Conservation (phyloP, 2,329 filamentous ascomycete genomes). For the Trichoderma sp. region DNA sequence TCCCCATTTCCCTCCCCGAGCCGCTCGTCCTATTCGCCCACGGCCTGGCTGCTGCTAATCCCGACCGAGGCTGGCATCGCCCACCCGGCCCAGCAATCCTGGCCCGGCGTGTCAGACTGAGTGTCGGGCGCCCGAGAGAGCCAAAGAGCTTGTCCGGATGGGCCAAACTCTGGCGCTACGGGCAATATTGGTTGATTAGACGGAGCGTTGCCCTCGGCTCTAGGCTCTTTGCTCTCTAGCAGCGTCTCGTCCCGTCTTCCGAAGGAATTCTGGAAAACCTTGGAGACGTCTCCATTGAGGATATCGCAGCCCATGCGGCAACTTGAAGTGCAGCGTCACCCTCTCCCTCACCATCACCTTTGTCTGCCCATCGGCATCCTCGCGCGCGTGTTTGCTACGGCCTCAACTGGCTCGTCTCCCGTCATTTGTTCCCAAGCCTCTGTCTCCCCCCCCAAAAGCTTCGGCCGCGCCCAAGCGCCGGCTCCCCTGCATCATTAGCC, state of each 20-base stretch:
- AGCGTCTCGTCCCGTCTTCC: conserved; percentile 11
- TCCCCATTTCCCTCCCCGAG: neutral
- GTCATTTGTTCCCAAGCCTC: neutral
- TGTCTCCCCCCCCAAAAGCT: neutral
- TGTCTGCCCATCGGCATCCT: too few species aligned
- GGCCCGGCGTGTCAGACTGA: conserved; percentile 18
- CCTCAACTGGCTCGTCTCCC: neutral
- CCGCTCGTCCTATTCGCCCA: neutral
- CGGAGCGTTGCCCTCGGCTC: neutral
- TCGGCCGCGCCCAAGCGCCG: neutral
- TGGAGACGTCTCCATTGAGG: too few species aligned
- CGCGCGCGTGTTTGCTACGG: neutral
- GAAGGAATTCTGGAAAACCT: neutral
- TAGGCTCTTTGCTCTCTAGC: neutral
- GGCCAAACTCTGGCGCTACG: neutral
- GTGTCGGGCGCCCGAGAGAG: conserved; percentile 10
- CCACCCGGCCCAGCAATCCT: neutral
- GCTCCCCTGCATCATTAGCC: conserved; percentile 23
- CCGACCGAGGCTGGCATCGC: neutral
- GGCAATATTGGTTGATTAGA: neutral
- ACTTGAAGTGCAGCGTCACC: too few species aligned
- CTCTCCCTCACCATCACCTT: neutral
- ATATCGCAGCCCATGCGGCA: too few species aligned
- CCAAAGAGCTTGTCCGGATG: neutral
- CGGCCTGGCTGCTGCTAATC: neutral